Base-by-base conservation (phyloP, 2,329 filamentous ascomycete genomes). In the Metarhizium rileyi region DNA sequence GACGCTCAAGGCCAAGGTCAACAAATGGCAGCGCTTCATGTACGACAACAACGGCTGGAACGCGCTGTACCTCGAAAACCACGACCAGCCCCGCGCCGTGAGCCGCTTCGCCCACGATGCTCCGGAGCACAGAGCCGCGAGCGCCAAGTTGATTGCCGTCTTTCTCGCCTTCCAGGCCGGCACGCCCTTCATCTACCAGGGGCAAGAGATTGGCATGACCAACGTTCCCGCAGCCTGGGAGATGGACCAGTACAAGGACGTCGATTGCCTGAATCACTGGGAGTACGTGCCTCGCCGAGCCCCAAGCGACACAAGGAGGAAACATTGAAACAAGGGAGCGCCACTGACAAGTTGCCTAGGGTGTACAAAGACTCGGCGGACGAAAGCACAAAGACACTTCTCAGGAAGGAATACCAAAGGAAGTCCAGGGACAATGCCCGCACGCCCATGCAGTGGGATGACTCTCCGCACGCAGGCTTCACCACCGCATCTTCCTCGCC, bases 381-480 rank as follows among this genome's bases (percentile, higher is more conserved):
- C 57, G 66, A 63, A 47, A 62, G 68, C 46, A 65, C 66, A 28
- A 63, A 69, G 30, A 59, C 63, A 8, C 60, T 64, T 20, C 63
- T 63, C 57, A 70, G 53, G 52, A 54, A 55, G 7, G 70, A 77
- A n/a, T 71, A 82, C 58, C 75, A 78, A 52, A 69, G 73, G 54
- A 80, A 81, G 60, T 80, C 76, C 7, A 66, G 85, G 22, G 86
- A 90, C 63, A 86, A 90, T 62, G 80, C 79, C 7, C 74, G 86
- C 43, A 81, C 82, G 0, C 85, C 85, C 0, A 82, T 90, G 64
- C 84, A 87, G 60, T 90, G 86, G 85, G 73, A 80, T 53, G 59
- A 64, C n/a, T 69, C 66, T 1, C 59, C 67, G 0, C 75, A 87
- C 52, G 83, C 72, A 0, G 85, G 86, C 10, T 90, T 89, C 67